phyloP scores from a whole-genome alignment of 768 basidiomycete species.

The Mycena haematopus region DNA sequence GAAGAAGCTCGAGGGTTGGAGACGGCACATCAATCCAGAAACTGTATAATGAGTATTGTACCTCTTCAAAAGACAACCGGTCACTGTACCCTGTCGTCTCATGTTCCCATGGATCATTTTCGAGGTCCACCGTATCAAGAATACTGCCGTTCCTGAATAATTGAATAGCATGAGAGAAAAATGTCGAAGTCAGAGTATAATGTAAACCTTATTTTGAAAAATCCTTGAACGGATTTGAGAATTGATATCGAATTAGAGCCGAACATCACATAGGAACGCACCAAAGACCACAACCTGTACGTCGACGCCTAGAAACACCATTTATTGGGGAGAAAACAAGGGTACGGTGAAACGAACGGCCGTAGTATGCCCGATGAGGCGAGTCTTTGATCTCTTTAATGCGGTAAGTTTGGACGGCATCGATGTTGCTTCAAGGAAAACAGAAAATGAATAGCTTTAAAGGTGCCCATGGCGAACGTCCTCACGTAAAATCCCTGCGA shows the following conservation, averaged over 20 bases:
- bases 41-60: slow-evolving; percentile 38
- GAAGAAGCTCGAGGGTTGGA: slow-evolving; percentile 51
- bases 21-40: slow-evolving; percentile 66
- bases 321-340: neutral
- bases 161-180: slow-evolving; percentile 5
- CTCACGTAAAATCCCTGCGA: slow-evolving; percentile 77
- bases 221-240: slow-evolving; percentile 52
- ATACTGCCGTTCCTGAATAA: slow-evolving; percentile 60
- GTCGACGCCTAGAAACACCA: slow-evolving; percentile 54
- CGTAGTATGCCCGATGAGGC: slow-evolving; percentile 68
- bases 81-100: slow-evolving; percentile 62
- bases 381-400: slow-evolving; percentile 69
- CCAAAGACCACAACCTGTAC: slow-evolving; percentile 78
- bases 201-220: slow-evolving; percentile 74
- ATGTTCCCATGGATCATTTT: slow-evolving; percentile 79
- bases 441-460: neutral
- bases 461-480: slow-evolving; percentile 1
- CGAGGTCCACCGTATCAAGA: slow-evolving; percentile 78
- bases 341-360: slow-evolving; percentile 54
- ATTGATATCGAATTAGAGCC: neutral
- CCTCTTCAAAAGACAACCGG: slow-evolving; percentile 33
- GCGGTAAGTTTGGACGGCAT: slow-evolving; percentile 78
- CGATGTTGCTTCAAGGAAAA: slow-evolving; percentile 61
- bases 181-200: neutral
- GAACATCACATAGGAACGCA: slow-evolving; percentile 37